Percentiles rank a stretch among this genome's conserved stretches.
Evolutionary conservation across 2,329 filamentous ascomycete species (phyloP).

Genomic region (Thielaviopsis musarum): DNA sequence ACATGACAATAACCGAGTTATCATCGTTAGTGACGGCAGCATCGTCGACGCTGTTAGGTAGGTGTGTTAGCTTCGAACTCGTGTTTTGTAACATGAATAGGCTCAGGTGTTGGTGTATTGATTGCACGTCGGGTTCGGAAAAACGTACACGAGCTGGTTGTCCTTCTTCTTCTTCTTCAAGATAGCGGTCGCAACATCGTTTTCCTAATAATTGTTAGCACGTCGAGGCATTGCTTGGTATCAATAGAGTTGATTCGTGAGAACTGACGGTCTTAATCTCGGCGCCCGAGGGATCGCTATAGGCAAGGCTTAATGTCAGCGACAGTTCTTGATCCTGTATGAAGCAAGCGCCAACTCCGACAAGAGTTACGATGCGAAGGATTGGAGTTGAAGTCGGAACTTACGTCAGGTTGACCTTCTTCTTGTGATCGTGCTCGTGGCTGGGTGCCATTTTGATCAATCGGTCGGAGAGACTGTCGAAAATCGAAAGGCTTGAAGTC

Average conservation of each 20-base stretch:
- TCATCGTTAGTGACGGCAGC: constrained; percentile 78
- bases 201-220: constrained; percentile 41
- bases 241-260: background rate
- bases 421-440: constrained; percentile 55
- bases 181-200: constrained; percentile 89
- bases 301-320: constrained; percentile 21
- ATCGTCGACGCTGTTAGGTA: constrained; percentile 69
- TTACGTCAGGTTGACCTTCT: constrained; percentile 71
- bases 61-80: background rate
- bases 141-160: constrained; percentile 82
- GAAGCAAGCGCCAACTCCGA: constrained; percentile 1
- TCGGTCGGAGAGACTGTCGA: background rate
- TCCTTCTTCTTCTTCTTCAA: constrained; percentile 99
- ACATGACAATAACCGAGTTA: constrained; percentile 97
- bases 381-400: constrained; percentile 19
- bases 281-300: constrained; percentile 74
- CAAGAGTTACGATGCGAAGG: background rate
- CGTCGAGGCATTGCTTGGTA: constrained; percentile 7
- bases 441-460: constrained; percentile 42
- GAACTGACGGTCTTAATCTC: constrained; percentile 63
- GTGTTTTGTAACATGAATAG: background rate
- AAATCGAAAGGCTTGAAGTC: background rate
- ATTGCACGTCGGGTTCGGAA: constrained; percentile 1
- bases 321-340: background rate
- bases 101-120: background rate